phyloP scores from a whole-genome alignment of 1,139 yeast species.

The Saccharomyces hybrid region DNA sequence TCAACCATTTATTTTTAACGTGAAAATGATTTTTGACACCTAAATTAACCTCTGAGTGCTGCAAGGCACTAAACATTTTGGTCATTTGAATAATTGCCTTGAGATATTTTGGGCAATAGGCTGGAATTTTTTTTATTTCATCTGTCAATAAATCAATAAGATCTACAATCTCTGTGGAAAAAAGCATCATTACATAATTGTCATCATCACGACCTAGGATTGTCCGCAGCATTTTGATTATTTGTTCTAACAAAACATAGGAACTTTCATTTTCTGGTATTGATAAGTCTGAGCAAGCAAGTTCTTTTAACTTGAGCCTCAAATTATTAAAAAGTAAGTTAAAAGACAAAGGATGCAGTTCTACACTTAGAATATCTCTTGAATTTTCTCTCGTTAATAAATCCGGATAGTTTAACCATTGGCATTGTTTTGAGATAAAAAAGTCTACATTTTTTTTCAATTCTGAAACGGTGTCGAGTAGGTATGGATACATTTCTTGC shows the following conservation, averaged over 20 bases:
- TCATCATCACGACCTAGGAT: slow-evolving; percentile 36
- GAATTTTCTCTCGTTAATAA: slow-evolving; percentile 46
- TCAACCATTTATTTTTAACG: slow-evolving; percentile 54
- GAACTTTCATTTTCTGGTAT: slow-evolving; percentile 19
- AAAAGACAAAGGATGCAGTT: slow-evolving; percentile 39
- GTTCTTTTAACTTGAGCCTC: slow-evolving; percentile 16
- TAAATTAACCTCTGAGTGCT: slow-evolving; percentile 37
- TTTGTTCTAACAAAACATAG: slow-evolving; percentile 36
- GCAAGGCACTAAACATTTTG: slow-evolving; percentile 46
- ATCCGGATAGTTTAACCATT: slow-evolving; percentile 44
- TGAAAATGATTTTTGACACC: slow-evolving; percentile 51
- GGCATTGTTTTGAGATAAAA: slow-evolving; percentile 39
- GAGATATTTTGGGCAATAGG: slow-evolving; percentile 36
- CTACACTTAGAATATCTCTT: slow-evolving; percentile 41
- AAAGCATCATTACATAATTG: slow-evolving; percentile 31
- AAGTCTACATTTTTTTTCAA: slow-evolving; percentile 44
- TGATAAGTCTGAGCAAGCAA: slow-evolving; percentile 26
- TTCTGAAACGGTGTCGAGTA: slow-evolving; percentile 28
- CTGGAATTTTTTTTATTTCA: slow-evolving; percentile 33
- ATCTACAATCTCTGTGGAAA: slow-evolving; percentile 38
- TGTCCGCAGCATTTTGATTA: slow-evolving; percentile 36
- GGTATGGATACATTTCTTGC: slow-evolving; percentile 23
- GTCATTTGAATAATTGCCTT: slow-evolving; percentile 55
- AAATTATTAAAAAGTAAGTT: slow-evolving; percentile 33
- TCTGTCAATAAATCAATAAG: slow-evolving; percentile 34